These are phyloP conservation scores for Stemphylium vesicarium DNA, from an alignment of 2,329 filamentous ascomycete species.

Conservation along the genomic window DNA sequence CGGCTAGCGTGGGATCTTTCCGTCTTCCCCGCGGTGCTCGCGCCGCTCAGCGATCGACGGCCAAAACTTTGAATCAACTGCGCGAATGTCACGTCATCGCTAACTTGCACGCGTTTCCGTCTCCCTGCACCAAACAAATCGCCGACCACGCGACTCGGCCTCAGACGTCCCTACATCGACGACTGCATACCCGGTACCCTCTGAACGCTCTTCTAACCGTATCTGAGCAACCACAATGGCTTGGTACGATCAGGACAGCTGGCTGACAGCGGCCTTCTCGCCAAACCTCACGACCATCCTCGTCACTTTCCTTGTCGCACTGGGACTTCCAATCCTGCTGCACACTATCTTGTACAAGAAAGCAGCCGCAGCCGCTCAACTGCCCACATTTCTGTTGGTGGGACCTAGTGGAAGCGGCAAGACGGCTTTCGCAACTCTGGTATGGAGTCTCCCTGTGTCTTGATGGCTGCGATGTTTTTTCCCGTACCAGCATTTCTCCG, in stretches of 20 bases:
- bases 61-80: slow-evolving; percentile 15
- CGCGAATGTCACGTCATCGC: slow-evolving; percentile 30
- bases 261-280: slow-evolving; percentile 56
- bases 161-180: not conserved
- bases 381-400: slow-evolving; percentile 79
- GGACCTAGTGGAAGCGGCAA: slow-evolving; percentile 87
- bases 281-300: slow-evolving; percentile 61
- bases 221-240: slow-evolving; percentile 29
- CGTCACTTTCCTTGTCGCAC: slow-evolving; percentile 71
- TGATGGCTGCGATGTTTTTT: not conserved
- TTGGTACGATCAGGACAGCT: slow-evolving; percentile 50
- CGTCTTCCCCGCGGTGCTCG: slow-evolving; percentile 23
- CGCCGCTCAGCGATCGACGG: slow-evolving; percentile 9
- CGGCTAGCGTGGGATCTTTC: slow-evolving; percentile 19
- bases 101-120: slow-evolving; percentile 2
- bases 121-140: not conserved
- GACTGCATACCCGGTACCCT: not conserved
- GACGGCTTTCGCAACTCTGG: slow-evolving; percentile 82
- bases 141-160: not conserved
- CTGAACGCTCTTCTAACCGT: not conserved
- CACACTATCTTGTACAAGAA: slow-evolving; percentile 76
- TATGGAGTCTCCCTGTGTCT: slow-evolving; percentile 46
- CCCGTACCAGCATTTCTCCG: not conserved
- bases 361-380: slow-evolving; percentile 65
- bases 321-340: slow-evolving; percentile 77